Base-by-base conservation (phyloP, 495 filamentous ascomycete genomes). In the Chlorociboria aeruginascens region DNA sequence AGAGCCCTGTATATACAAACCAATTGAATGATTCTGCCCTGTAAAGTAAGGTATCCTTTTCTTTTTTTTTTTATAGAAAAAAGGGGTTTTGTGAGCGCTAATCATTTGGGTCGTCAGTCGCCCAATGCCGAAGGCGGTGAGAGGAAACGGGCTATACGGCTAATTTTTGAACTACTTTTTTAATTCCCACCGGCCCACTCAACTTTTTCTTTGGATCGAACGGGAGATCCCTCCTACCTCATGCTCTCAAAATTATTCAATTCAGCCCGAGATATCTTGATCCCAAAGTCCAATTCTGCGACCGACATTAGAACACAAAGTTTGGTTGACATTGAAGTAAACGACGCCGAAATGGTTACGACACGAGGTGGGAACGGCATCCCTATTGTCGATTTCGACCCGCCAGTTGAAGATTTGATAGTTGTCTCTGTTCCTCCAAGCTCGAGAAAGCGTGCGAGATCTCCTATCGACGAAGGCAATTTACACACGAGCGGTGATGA, bases 191-290 rank as follows among this genome's bases (percentile, higher is more conserved):
- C 3, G 2, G 34, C 6, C n/a, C n/a, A n/a, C n/a, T n/a, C n/a
- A n/a, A n/a, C 4, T 25, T 25, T 25, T 25, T 25, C 20, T 25
- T 25, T 25, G 2, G 4, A 25, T 25, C 20, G 20, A 4, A 25
- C 20, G 20, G 20, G 20, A 4, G 4, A 25, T 25, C 31, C 11
- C 39, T 38, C 13, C 7, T 13, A 37, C 13, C 49, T 46, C 33
- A 57, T 57, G 54, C 40, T 57, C 3, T 50, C 54, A 0, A 50
- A 36, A 46, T 7, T 57, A 3, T 50, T 50, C 39, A 46, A 43
- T 20, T 47, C 54, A 25, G 50, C 43, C 13, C 48, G 33, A 48
- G 7, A 38, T 34, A 25, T 48, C 6, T 41, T 55, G 4, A 40
- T 9, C 7, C 13, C 17, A 31, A 29, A 32, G 29, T 14, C n/a